Percentiles rank a stretch among this genome's conserved stretches.
phyloP scores from a whole-genome alignment of 2,329 filamentous ascomycete species.

The Fusarium sterilihyphosum region DNA sequence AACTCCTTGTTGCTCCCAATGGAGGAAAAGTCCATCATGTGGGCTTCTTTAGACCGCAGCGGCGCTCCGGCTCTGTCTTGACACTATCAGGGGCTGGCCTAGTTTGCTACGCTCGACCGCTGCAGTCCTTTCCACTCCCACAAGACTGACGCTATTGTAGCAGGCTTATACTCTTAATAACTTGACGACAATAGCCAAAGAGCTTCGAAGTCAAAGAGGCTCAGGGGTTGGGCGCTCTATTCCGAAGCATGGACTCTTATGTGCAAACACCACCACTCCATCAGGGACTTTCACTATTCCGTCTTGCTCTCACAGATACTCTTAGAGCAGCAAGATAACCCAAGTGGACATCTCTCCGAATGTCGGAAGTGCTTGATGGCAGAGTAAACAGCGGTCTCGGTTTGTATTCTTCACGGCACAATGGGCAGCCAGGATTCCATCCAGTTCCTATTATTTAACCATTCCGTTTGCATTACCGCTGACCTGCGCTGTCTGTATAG shows the following conservation, averaged over 20 bases:
- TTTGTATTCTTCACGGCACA: neutral
- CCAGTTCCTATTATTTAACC: too few relatives aligned
- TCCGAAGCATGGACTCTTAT: neutral
- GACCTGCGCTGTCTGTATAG: neutral
- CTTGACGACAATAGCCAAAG: neutral
- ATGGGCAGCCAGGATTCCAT: fast-evolving
- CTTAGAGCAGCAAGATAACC: fast-evolving
- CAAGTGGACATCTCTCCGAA: neutral
- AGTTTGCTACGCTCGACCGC: neutral
- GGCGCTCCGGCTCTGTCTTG: neutral
- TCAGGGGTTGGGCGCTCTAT: neutral
- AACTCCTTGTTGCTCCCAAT: neutral
- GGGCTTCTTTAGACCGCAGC: neutral
- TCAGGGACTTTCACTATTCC: too few relatives aligned
- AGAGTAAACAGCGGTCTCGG: neutral
- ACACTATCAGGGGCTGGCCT: neutral
- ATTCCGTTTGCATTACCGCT: neutral
- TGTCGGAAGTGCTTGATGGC: too few relatives aligned
- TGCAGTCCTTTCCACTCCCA: too few relatives aligned
- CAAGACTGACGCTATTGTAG: fast-evolving
- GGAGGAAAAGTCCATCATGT: too few relatives aligned
- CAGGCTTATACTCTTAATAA: fast-evolving
- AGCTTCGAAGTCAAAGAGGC: neutral
- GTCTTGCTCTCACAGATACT: fast-evolving
- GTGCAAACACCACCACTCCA: neutral